Base-by-base conservation (phyloP, 495 filamentous ascomycete genomes). In the Evernia prunastri region DNA sequence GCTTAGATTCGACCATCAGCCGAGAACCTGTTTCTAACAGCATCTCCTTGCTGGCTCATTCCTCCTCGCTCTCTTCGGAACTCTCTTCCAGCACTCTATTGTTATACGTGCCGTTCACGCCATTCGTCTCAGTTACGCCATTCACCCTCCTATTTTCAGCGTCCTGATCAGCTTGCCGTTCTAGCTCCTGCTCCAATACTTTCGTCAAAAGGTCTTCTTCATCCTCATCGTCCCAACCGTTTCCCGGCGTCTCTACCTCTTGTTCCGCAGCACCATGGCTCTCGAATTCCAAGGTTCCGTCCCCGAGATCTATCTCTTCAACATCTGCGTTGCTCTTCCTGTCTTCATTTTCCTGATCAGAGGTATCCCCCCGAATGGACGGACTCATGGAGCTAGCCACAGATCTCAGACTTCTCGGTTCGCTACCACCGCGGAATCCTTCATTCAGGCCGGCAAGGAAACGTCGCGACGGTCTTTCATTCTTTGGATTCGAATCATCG, bases 331-430 rank as follows among this genome's bases (percentile, higher is more conserved):
- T 45, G 43, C 66, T 65, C 42, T 59, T 65, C 9, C 29, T 66
- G 8, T 59, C 45, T 6, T 53, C 60, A 11, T 54, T 45, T 2
- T 66, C 67, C 31, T 66, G 59, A 39, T 51, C 49, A 49, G 66
- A 64, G 40, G 61, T 69, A 9, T 63, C 58, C 2, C 59, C 59
- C 27, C 54, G 54, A 33, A 61, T 25, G 12, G 65, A 67, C 1
- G 69, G 69, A 42, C 69, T 71, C 62, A 71, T 66, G 31, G 65
- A 67, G 57, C 67, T 71, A 43, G 69, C 69, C 53, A 68, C 69
- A 40, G 65, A 67, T 43, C 69, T 49, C 45, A 71, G 54, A 40
- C 69, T 71, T 20, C 69, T 69, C 9, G 69, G 69, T 13, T 68
- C 65, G 27, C 60, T 64, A 29, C 67, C 47, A 17, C 60, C 53